Evolutionary conservation across 768 basidiomycete species (phyloP).

Genomic region (Rhizopogon vulgaris): DNA sequence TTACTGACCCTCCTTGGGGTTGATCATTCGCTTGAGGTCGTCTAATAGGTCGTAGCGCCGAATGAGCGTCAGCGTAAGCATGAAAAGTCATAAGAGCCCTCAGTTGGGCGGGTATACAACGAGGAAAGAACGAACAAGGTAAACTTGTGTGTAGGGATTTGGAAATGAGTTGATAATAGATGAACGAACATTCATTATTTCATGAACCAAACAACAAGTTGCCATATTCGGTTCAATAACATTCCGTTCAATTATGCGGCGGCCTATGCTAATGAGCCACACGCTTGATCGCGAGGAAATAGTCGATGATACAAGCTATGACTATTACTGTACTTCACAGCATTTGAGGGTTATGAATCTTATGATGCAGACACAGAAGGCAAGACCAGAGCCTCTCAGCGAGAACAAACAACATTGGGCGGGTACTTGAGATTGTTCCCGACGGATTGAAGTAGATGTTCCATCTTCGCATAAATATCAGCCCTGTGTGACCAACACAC

Average conservation of each 20-base stretch:
- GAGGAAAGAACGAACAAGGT: not conserved
- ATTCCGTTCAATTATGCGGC: too few species aligned
- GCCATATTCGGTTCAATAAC: conserved; percentile 3
- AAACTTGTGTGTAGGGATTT: not conserved
- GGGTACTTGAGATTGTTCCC: not conserved
- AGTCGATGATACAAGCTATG: too few species aligned
- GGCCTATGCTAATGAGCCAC: too few species aligned
- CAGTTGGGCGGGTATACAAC: conserved; percentile 2
- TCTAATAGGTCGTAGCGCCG: conserved; percentile 17
- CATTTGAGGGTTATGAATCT: too few species aligned
- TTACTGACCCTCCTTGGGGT: conserved; percentile 41
- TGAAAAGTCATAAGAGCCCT: conserved; percentile 12
- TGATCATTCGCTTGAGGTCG: conserved; percentile 12
- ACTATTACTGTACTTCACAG: too few species aligned
- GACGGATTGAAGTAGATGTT: not conserved
- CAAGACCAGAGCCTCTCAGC: not conserved
- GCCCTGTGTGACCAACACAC: not conserved
- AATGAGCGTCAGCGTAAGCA: conserved; percentile 6
- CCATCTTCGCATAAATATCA: not conserved
- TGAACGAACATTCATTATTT: not conserved
- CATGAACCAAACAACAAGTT: not conserved
- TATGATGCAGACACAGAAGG: not conserved
- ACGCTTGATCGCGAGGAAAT: too few species aligned
- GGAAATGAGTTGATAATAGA: not conserved
- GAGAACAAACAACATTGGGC: not conserved